Conservation (phyloP, 495 filamentous ascomycete species). For the Hyaloscypha variabilis region DNA sequence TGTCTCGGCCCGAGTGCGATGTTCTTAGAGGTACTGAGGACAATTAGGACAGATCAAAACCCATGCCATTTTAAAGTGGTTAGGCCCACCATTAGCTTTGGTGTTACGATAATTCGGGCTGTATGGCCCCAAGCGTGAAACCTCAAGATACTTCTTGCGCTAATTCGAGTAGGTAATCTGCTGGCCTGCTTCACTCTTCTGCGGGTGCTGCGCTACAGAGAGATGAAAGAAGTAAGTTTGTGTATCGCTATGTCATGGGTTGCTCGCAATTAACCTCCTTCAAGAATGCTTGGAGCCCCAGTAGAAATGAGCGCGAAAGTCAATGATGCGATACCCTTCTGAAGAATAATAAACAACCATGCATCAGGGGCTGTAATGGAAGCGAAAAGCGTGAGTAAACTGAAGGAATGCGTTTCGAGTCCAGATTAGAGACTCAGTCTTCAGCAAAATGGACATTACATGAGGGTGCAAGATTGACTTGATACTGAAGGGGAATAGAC, state of each 20-base stretch:
- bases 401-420: too few relatives aligned
- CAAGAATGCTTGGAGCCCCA: slow-evolving; percentile 56
- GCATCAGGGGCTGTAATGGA: too few relatives aligned
- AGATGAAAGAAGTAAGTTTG: slow-evolving; percentile 52
- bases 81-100: slow-evolving; percentile 60
- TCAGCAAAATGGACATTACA: too few relatives aligned
- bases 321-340: slow-evolving; percentile 57
- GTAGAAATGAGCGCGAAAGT: slow-evolving; percentile 57
- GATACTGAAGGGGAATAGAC: too few relatives aligned
- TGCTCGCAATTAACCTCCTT: slow-evolving; percentile 8
- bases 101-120: slow-evolving; percentile 49
- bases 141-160: neutral
- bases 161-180: slow-evolving; percentile 49
- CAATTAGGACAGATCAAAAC: too few relatives aligned
- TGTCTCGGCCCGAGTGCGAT: too few relatives aligned
- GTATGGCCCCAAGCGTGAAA: slow-evolving; percentile 44
- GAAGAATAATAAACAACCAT: too few relatives aligned
- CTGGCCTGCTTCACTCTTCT: slow-evolving; percentile 61
- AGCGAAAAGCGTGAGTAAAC: neutral
- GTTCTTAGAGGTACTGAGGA: too few relatives aligned
- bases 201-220: slow-evolving; percentile 60
- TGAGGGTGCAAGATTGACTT: too few relatives aligned
- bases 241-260: neutral
- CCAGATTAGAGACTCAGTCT: too few relatives aligned
- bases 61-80: slow-evolving; percentile 66